Conservation (phyloP, 768 basidiomycete species). For the Suillus subalutaceus region DNA sequence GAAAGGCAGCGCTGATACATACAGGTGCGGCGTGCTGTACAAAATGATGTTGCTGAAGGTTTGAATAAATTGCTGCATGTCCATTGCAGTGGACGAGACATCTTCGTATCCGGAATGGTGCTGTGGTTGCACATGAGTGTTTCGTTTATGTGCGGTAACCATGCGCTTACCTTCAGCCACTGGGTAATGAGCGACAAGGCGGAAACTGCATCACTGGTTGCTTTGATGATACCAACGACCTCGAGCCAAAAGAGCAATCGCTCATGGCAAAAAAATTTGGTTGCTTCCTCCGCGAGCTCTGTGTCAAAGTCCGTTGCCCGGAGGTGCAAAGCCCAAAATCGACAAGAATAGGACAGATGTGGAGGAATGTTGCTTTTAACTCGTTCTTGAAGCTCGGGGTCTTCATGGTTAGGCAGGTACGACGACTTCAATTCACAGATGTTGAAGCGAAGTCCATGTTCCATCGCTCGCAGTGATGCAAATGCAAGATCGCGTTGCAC, state of each 20-base stretch:
- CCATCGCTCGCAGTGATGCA: slow-evolving; percentile 35
- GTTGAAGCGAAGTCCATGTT: slow-evolving; percentile 39
- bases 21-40: slow-evolving; percentile 36
- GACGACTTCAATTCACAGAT: slow-evolving; percentile 42
- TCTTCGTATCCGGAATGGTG: slow-evolving; percentile 1
- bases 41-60: slow-evolving; percentile 33
- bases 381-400: slow-evolving; percentile 20
- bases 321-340: slow-evolving; percentile 35
- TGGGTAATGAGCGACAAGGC: background rate
- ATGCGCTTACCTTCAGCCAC: background rate
- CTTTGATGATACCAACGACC: slow-evolving; percentile 29
- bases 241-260: slow-evolving; percentile 44
- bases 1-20: too few species aligned
- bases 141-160: background rate
- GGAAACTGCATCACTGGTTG: background rate
- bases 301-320: slow-evolving; percentile 15
- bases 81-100: slow-evolving; percentile 17
- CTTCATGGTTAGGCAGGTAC: slow-evolving; percentile 29
- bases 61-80: slow-evolving; percentile 33
- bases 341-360: slow-evolving; percentile 38
- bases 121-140: background rate
- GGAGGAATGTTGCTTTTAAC: slow-evolving; percentile 31
- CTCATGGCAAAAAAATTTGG: slow-evolving; percentile 22
- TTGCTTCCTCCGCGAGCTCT: slow-evolving; percentile 18
- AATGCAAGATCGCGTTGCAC: slow-evolving; percentile 23